Base-by-base conservation (phyloP, 225 moss, liverwort and hornwort genomes). In the Bryum argenteum region DNA sequence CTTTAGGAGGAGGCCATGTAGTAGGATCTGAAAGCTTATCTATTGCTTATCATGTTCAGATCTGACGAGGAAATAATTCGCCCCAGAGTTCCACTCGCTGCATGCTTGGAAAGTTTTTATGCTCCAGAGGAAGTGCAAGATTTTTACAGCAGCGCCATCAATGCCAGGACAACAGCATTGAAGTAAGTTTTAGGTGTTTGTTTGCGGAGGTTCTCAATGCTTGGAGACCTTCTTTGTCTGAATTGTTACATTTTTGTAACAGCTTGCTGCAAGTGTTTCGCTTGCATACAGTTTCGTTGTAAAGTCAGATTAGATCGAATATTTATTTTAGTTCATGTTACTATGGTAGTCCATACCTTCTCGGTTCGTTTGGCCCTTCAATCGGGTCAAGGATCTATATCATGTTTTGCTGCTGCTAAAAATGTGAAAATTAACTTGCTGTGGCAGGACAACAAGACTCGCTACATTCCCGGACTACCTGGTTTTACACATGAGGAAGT, bases 401-500 rank as follows among this genome's bases (percentile, higher is more conserved):
- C 13, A 69, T 8, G 15, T 15, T 54, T 69, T 53, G 33, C 20
- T 71, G 58, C 17, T 75, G 21, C 33, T 33, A 72, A 42, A 50
- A 15, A 26, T n/a, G 40, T 69, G 69, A 18, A 17, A 26, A 28
- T 51, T 52, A 24, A 79, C 23, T 59, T 80, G 19, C 45, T 73
- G 72, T 74, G 54, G 71, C 83, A 97, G 96, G 91, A 94, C 92
- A 47, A 91, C 98, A 54, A 89, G 98, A 80, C 75, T 99, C 72
- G 81, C 88, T 72, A 89, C 88, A 11, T 99, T 99, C 59, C 98
- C 98, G 55, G 89, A 99, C 58, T 99, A 94, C 69, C 81, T 99
- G 78, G 94, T 99, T 41, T 74, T 99, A 43, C 98, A 99, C 72
- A 92, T 99, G 98, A 82, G 92, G 73, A 99, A 94, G 67, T 99